A percentile compares a stretch with the other conserved stretches of the same genome.
These are phyloP conservation scores for Tulasnella sp. DNA, from an alignment of 768 basidiomycete genomes.

Conservation along the genomic window DNA sequence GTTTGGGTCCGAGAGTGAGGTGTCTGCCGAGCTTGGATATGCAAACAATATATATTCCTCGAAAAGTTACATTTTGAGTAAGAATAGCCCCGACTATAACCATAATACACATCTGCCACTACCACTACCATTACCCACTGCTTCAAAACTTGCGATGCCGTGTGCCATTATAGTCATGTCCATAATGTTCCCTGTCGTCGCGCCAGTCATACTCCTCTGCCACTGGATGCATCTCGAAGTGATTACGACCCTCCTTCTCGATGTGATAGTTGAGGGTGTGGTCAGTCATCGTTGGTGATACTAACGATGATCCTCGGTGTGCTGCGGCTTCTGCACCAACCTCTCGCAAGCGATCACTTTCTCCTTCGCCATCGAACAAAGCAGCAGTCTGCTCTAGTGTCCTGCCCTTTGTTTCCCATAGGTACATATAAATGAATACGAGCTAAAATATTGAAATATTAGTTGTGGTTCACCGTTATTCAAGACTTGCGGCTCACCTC, in stretches of 20 bases:
- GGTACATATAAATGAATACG: constrained; percentile 38
- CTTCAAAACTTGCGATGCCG: too few relatives aligned
- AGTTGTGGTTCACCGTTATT: not conserved
- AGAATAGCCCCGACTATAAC: too few relatives aligned
- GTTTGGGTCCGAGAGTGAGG: constrained; percentile 10
- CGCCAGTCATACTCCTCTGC: constrained; percentile 10
- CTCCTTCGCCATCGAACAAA: constrained; percentile 50
- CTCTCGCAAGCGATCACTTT: constrained; percentile 26
- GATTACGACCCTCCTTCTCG: constrained; percentile 9
- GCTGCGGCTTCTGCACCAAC: constrained; percentile 38
- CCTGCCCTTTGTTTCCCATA: constrained; percentile 45
- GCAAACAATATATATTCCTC: too few relatives aligned
- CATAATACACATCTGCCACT: too few relatives aligned
- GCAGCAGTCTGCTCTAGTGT: constrained; percentile 64
- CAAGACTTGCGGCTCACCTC: constrained; percentile 24
- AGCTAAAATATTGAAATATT: constrained; percentile 22
- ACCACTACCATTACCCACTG: too few relatives aligned
- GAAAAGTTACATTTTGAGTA: too few relatives aligned
- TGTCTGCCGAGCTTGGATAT: too few relatives aligned
- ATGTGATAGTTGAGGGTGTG: not conserved
- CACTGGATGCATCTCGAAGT: constrained; percentile 13
- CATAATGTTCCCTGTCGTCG: constrained; percentile 4
- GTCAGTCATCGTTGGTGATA: not conserved
- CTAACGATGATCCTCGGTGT: not conserved
- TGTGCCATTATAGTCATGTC: too few relatives aligned